These are phyloP conservation scores for Euphorbia corollata DNA, from an alignment of 441 rosid species.

Conservation along the genomic window DNA sequence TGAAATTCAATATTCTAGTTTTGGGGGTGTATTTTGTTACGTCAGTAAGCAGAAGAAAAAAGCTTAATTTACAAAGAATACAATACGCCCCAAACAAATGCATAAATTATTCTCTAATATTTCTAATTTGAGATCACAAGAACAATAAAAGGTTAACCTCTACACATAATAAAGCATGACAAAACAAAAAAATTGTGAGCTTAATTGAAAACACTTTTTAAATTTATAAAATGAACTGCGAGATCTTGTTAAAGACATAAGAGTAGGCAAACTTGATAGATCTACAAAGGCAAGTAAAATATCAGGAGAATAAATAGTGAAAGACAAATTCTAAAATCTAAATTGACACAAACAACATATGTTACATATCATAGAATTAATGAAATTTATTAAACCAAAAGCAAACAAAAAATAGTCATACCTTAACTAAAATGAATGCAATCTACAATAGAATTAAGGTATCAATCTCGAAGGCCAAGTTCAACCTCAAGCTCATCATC, in stretches of 20 bases:
- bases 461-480: slow-evolving; percentile 84
- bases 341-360: neutral
- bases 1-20: neutral
- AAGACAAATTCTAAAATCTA: neutral
- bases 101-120: neutral
- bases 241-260: neutral
- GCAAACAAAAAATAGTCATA: slow-evolving; percentile 5
- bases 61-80: neutral
- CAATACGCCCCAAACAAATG: neutral
- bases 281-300: neutral
- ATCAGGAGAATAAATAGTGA: neutral
- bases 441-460: slow-evolving; percentile 2
- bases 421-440: slow-evolving; percentile 25
- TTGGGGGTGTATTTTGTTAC: neutral
- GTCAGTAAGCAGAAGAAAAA: neutral
- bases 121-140: neutral
- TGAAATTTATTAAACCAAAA: neutral
- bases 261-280: neutral
- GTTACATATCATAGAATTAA: neutral
- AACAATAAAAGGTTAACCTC: neutral
- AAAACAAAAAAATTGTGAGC: neutral
- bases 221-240: neutral
- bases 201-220: neutral
- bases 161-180: neutral
- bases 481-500: slow-evolving; percentile 97